Base-by-base conservation (phyloP, 1,284 basidiomycete genomes). In the Trametes polyzona region DNA sequence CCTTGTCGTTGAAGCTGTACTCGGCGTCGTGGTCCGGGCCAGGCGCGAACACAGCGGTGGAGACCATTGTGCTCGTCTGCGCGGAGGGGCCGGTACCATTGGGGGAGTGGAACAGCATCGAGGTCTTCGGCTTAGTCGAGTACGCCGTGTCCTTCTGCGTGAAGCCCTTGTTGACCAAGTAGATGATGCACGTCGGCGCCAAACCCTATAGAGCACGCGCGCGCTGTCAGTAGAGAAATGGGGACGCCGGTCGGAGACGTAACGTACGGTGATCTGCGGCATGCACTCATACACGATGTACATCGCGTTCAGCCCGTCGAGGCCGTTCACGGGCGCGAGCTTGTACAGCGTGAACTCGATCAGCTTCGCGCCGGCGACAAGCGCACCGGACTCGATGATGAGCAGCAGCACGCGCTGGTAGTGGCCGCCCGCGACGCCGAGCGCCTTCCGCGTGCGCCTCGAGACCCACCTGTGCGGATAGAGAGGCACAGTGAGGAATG, bases 281-380 rank as follows among this genome's bases (percentile, higher is more conserved):
- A 60, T 53, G 30, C 42, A 47, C 24, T 60, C 58, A 30, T 57
- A 57, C 43, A 60, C 35, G 40, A 60, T 51, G 47, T 60, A 60
- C 19, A 60, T 26, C 19, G 58, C 54, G 35, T 60, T 60, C 29
- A 57, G 39, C 17, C 58, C 58, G 24, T 23, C 24, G 16, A 55
- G 30, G 14, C 58, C 55, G 36, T 56, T 49, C 21, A 23, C 58
- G 29, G 58, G 58, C 9, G 50, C 49, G 41, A 53, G 23, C 27
- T 57, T 23, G 55, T 48, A 60, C 26, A 60, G 44, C 10, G 46
- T 32, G 50, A 60, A 60, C 39, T 60, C 58, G 21, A 49, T 35
- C 33, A 60, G 21, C 33, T 60, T 60, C 10, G 49, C 47, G n/a
- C 47, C 33, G 21, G 58, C 35, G 46, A 60, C 50, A 29, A 60